phyloP scores from a whole-genome alignment of 129 eudicot genomes.

The Ambrosia trifida region DNA sequence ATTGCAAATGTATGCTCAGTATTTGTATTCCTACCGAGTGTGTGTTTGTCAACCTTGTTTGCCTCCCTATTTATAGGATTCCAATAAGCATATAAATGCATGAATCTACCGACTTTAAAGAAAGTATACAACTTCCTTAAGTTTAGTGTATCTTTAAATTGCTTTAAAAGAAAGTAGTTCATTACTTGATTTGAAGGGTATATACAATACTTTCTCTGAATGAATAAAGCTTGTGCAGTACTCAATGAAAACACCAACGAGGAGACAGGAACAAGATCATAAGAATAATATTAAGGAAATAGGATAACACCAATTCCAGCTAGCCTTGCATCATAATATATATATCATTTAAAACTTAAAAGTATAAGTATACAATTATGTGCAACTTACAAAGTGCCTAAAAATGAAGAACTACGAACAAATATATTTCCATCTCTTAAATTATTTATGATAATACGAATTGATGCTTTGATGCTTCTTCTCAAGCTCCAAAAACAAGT shows the following conservation, averaged over 20 bases:
- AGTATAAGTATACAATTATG: too few relatives aligned
- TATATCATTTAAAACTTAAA: too few relatives aligned
- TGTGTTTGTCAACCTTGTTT: background rate
- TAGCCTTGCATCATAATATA: background rate
- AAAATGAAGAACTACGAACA: too few relatives aligned
- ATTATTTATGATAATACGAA: background rate
- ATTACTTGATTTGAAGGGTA: background rate
- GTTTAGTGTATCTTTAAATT: slow-evolving; percentile 1
- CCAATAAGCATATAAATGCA: background rate
- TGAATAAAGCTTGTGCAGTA: background rate
- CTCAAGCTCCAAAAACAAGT: background rate
- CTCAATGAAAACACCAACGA: background rate
- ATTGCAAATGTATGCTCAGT: too few relatives aligned
- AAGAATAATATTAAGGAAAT: background rate
- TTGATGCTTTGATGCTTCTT: background rate
- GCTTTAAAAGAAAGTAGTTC: background rate
- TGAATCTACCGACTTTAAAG: background rate
- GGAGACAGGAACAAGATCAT: background rate
- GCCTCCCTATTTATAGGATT: slow-evolving; percentile 8
- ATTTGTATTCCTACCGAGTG: background rate
- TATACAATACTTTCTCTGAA: slow-evolving; percentile 9
- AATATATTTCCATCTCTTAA: too few relatives aligned
- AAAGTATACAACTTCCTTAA: background rate
- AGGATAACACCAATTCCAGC: background rate
- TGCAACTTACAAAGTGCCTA: too few relatives aligned